Base-by-base conservation (phyloP, 176 grass and related monocot genomes). In the Hsuehochloa calcarea region DNA sequence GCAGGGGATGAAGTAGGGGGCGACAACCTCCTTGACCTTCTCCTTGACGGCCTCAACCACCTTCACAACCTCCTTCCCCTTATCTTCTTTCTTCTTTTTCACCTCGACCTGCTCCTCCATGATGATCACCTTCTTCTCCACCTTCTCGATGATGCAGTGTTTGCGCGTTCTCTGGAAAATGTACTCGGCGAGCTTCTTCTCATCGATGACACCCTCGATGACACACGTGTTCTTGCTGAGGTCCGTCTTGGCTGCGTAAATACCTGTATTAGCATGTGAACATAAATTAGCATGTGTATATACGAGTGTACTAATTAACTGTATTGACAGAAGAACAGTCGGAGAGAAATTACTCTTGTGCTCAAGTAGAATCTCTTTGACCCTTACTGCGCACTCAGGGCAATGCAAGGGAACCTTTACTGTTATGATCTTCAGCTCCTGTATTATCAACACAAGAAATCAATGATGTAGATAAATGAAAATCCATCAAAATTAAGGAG, bases 1-100 rank as follows among this genome's bases (percentile, higher is more conserved):
- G 81, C 90, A 99, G 51, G 94, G 91, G 44, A 94, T 91, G 85
- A 92, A 94, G 91, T 91, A 92, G 45, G 90, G 96, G 44, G 89
- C 85, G 14, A 91, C 79, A 6, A 94, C 79, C 16, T 92, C 86
- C 69, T 90, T 92, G 16, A 40, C 27, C 77, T 92, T 93, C 66
- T 88, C 75, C 66, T 97, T 75, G 56, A 79, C 66, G 35, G 17
- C 65, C 70, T 91, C 38, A 1, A 25, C 62, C 31, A 39, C 68
- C 75, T 89, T 55, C 35, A 13, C 23, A 12, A 20, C 51, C 22
- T 81, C 56, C 47, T 46, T 10, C 8, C 67, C 19, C 43, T 68
- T 38, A 9, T 67, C 51, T 11, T 69, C 71, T 25, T 96, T 54
- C 1, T 1, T 80, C 12, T 90, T 72, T 39, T 89, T 86, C 44